Base-by-base conservation (phyloP, 1,284 basidiomycete genomes). In the Amylostereum areolatum region DNA sequence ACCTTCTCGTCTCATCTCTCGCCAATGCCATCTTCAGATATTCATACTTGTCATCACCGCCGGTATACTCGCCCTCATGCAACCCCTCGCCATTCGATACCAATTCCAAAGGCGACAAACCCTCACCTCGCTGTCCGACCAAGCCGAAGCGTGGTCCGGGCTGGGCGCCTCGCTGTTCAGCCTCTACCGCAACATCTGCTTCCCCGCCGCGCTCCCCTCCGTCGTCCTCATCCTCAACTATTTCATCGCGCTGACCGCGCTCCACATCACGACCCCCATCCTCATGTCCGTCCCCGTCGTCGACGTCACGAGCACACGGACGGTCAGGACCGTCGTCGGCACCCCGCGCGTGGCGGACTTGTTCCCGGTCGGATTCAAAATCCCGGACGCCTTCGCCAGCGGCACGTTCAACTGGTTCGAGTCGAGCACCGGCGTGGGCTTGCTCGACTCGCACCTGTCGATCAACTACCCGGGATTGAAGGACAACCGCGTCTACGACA, bases 111-210 rank as follows among this genome's bases (percentile, higher is more conserved):
- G 30, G 7, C 41, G 25, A 18, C 55, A 57, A 36, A 51, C 48
- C 6, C 43, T 59, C 5, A 59, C 58, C 9, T 43, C 57, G 4
- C 49, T 49, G 8, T 55, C 56, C 37, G 57, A 59, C 46, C 52
- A 46, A 24, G 18, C 39, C 33, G 43, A 30, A 18, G 55, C 58
- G 3, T 59, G 57, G 57, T 41, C 43, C 7, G 58, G 58, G 12
- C 31, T 59, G 25, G 58, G 58, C 4, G 42, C 58, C 4, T 55
- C 57, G 9, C 27, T 55, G 12, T n/a, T 43, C 11, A 44, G 25
- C 8, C 7, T 58, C 25, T 54, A 43, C 25, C 18, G 30, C 28
- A 43, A 43, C 27, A 4, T 43, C 8, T 5, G 8, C 8, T 43
- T 43, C 27, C 41, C 25, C 27, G 41, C 28, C 28, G 30, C 41